A percentile compares a stretch with the other conserved stretches of the same genome.
Conservation (phyloP, 1,139 yeast species). For the Geotrichum carabidarum region DNA sequence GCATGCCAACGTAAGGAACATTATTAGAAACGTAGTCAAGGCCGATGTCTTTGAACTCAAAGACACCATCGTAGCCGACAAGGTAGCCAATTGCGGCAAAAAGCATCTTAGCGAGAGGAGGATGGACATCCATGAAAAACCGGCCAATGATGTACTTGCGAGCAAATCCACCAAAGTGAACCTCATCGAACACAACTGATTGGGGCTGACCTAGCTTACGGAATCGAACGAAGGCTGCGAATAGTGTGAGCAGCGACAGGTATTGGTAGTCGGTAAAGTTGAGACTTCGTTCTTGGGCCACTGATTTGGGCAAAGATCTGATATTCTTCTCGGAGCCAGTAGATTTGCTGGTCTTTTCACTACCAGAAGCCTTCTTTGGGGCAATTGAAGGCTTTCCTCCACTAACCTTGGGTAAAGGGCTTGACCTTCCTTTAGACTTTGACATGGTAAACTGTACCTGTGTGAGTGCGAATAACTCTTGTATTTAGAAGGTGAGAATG, state of each 20-base stretch:
- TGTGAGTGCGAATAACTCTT: no score
- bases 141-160: constrained; percentile 57
- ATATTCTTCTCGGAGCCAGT: not conserved
- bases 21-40: constrained; percentile 61
- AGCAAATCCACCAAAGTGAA: constrained; percentile 65
- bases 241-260: constrained; percentile 48
- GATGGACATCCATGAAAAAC: constrained; percentile 92
- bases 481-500: not conserved
- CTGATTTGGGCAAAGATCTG: constrained; percentile 38
- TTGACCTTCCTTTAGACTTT: not conserved
- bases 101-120: constrained; percentile 92
- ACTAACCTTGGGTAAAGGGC: not conserved
- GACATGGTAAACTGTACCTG: not conserved
- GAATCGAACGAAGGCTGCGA: constrained; percentile 56
- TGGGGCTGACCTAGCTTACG: constrained; percentile 60
- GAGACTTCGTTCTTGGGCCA: constrained; percentile 34
- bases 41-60: constrained; percentile 89
- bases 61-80: constrained; percentile 81
- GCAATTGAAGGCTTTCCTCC: not conserved
- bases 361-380: not conserved
- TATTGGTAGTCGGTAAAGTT: constrained; percentile 30
- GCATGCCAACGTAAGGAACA: constrained; percentile 73
- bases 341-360: not conserved
- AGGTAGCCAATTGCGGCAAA: constrained; percentile 89
- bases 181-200: constrained; percentile 89